These are phyloP conservation scores for Boletellus emodensis DNA, from an alignment of 768 basidiomycete genomes.

Conservation along the genomic window DNA sequence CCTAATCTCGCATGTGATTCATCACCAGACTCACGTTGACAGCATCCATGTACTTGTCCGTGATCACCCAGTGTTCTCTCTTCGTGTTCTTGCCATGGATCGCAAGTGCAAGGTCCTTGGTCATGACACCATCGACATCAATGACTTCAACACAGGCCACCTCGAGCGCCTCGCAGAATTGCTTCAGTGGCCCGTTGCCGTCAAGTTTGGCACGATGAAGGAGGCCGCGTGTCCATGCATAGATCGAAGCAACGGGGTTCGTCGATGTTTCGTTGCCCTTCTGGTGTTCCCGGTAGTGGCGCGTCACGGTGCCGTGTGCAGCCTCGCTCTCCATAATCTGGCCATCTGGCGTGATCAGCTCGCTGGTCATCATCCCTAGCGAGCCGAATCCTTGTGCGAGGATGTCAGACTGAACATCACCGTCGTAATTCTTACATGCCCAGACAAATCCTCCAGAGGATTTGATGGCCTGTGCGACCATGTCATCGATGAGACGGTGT, in stretches of 20 bases:
- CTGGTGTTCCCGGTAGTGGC: slow-evolving; percentile 96
- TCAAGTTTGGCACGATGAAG: slow-evolving; percentile 92
- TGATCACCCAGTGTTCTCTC: slow-evolving; percentile 96
- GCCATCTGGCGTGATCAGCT: slow-evolving; percentile 94
- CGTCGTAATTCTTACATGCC: slow-evolving; percentile 78
- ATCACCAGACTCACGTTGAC: slow-evolving; percentile 62
- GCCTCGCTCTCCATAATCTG: slow-evolving; percentile 92
- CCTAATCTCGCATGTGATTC: not conserved
- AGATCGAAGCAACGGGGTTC: slow-evolving; percentile 98
- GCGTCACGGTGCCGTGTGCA: slow-evolving; percentile 94
- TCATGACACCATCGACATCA: slow-evolving; percentile 88
- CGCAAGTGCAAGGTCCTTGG: slow-evolving; percentile 92
- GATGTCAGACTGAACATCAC: slow-evolving; percentile 87
- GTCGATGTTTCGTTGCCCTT: slow-evolving; percentile 98
- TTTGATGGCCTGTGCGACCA: slow-evolving; percentile 98
- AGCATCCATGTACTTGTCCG: slow-evolving; percentile 88
- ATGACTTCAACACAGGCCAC: slow-evolving; percentile 87
- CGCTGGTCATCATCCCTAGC: slow-evolving; percentile 97
- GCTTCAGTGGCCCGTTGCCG: slow-evolving; percentile 63
- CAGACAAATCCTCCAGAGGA: slow-evolving; percentile 88
- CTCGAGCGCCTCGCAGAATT: slow-evolving; percentile 81
- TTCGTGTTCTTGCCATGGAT: slow-evolving; percentile 91
- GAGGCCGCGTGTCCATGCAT: slow-evolving; percentile 96
- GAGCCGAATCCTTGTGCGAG: slow-evolving; percentile 97
- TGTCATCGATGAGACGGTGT: slow-evolving; percentile 95